Base-by-base conservation (phyloP, 805 yeast species). In the Clavispora fructus region DNA sequence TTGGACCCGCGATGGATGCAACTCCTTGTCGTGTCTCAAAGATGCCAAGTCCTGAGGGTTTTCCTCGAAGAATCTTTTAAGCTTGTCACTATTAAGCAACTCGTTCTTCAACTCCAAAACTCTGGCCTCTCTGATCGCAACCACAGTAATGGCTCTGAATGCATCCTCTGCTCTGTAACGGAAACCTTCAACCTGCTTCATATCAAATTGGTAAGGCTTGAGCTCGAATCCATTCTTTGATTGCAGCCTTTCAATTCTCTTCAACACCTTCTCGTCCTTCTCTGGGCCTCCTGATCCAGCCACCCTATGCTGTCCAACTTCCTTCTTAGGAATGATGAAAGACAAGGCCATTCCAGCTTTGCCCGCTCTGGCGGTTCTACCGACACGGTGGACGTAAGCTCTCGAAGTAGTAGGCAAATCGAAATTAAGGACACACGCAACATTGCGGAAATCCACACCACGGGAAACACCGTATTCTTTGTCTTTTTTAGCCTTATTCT, bases 291-390 rank as follows among this genome's bases (percentile, higher is more conserved):
- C 64, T 53, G 87, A 73, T 44, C 82, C 72, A 1, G 98, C 89
- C 27, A 83, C 79, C 63, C 83, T 89, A 68, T 94, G 97, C 59
- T 87, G 88, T 29, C 96, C 97, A 69, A 85, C 83, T 59, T 87
- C 91, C 51, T 83, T 86, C 30, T 73, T 68, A 26, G 94, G 87
- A 25, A 92, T 89, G 16, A 91, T 94, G 69, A 92, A 94, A 14
- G 97, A 90, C 45, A 94, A 75, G 0, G 98, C 87, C 79, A 89
- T 91, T 48, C 99, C 99, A 1, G 94, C 77, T 62, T 88, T 90
- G 44, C 97, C 96, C 7, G 96, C 98, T 68, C 99, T 82, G 6
- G 99, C 99, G 5, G 99, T 94, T 72, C 99, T 82, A 43, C 99
- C 99, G 32, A 94, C 80, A 62, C 99, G 79, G 66, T 94, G 99